Percentiles rank a stretch among this genome's conserved stretches.
Conservation (phyloP, 2,329 filamentous ascomycete species). For the Fusarium beomiforme region DNA sequence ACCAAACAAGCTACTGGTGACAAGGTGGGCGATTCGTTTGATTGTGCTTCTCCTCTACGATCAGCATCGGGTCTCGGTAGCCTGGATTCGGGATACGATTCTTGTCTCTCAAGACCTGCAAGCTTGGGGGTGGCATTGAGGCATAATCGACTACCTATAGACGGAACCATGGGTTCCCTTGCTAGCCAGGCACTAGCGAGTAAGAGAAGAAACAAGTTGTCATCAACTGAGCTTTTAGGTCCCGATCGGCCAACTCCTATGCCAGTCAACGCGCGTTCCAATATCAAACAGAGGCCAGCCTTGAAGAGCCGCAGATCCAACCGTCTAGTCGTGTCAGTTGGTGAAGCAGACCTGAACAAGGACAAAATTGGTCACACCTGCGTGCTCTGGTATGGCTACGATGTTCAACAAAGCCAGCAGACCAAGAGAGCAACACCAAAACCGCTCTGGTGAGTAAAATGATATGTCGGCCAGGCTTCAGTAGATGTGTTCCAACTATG, state of each 20-base stretch:
- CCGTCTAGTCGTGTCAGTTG: slow-evolving; percentile 26
- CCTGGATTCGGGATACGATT: slow-evolving; percentile 43
- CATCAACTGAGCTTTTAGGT: slow-evolving; percentile 30
- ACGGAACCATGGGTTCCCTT: slow-evolving; percentile 23
- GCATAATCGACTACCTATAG: slow-evolving; percentile 28
- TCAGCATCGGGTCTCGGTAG: slow-evolving; percentile 38
- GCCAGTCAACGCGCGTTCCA: neutral
- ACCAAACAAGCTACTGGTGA: slow-evolving; percentile 18
- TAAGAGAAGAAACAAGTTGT: slow-evolving; percentile 31
- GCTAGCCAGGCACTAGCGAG: slow-evolving; percentile 25
- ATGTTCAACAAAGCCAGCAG: slow-evolving; percentile 37
- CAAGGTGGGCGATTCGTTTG: slow-evolving; percentile 22
- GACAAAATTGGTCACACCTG: slow-evolving; percentile 36
- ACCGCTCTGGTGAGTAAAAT: slow-evolving; percentile 39
- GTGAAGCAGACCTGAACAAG: slow-evolving; percentile 31
- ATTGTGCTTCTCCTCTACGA: slow-evolving; percentile 34
- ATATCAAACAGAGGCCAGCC: slow-evolving; percentile 3
- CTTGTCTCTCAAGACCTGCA: slow-evolving; percentile 35
- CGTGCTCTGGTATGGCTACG: slow-evolving; percentile 41
- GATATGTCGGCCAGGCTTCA: neutral
- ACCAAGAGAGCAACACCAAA: slow-evolving; percentile 32
- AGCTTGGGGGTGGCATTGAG: slow-evolving; percentile 29
- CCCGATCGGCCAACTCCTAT: slow-evolving; percentile 26
- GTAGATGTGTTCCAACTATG: slow-evolving; percentile 7
- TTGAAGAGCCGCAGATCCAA: slow-evolving; percentile 4